Conservation (phyloP, 2,329 filamentous ascomycete genomes). For the Xylariaceae sp. region DNA sequence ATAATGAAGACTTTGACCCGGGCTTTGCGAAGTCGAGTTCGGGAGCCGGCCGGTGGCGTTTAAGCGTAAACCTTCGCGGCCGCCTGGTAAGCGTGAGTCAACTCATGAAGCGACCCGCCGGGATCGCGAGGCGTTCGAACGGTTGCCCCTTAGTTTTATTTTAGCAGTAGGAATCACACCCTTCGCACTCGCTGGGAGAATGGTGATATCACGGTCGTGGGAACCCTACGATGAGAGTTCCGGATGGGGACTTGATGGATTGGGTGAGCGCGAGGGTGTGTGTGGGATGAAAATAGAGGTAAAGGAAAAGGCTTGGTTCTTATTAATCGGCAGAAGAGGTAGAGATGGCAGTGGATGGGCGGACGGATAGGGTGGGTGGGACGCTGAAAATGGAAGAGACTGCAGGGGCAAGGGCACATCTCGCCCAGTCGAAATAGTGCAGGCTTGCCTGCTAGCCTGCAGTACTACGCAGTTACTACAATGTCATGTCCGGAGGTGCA, state of each 20-base stretch:
- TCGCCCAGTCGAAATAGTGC: too few relatives aligned
- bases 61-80: slow-evolving; percentile 11
- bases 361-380: slow-evolving; percentile 24
- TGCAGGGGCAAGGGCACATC: slow-evolving; percentile 21
- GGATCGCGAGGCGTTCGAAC: slow-evolving; percentile 12
- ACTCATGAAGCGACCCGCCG: slow-evolving; percentile 9
- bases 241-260: slow-evolving; percentile 16
- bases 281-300: slow-evolving; percentile 26
- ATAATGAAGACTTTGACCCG: too few relatives aligned
- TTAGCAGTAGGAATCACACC: slow-evolving; percentile 7
- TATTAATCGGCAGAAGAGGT: slow-evolving; percentile 25
- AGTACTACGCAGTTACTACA: too few relatives aligned
- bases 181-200: slow-evolving; percentile 18
- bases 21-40: slow-evolving; percentile 6
- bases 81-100: slow-evolving; percentile 11
- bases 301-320: slow-evolving; percentile 24
- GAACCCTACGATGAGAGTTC: slow-evolving; percentile 14
- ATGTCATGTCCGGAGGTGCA: too few relatives aligned
- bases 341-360: slow-evolving; percentile 21
- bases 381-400: slow-evolving; percentile 22
- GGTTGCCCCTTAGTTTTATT: not conserved
- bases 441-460: too few relatives aligned
- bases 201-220: slow-evolving; percentile 9
- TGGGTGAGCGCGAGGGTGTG: slow-evolving; percentile 18
- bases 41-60: slow-evolving; percentile 7